A percentile compares a stretch with the other conserved stretches of the same genome.
These are phyloP conservation scores for Apiospora phragmitis DNA, from an alignment of 2,329 filamentous ascomycete species.

Conservation along the genomic window DNA sequence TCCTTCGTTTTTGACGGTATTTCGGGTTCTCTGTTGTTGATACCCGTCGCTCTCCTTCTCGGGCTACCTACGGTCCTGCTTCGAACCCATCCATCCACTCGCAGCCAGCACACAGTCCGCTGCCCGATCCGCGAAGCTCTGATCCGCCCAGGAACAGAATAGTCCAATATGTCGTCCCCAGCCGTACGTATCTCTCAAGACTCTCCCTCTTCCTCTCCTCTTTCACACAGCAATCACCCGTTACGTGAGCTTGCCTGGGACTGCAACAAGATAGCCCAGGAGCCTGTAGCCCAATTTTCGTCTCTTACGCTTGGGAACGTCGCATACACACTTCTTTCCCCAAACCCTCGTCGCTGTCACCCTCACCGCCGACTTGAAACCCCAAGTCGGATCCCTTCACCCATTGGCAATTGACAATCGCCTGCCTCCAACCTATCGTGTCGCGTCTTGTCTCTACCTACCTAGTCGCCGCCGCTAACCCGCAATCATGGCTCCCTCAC, in stretches of 20 bases:
- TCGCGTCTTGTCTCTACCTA: background rate
- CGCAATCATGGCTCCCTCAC: conserved; percentile 29
- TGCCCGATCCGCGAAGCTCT: conserved; percentile 3
- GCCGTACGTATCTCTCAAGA: conserved; percentile 29
- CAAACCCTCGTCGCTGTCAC: background rate
- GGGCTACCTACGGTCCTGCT: background rate
- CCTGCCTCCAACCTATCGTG: background rate
- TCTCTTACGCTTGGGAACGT: background rate
- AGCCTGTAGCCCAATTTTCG: background rate
- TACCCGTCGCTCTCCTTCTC: background rate
- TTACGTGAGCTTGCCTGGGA: background rate
- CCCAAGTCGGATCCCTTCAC: background rate
- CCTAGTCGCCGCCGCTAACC: background rate
- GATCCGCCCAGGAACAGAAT: conserved; percentile 16
- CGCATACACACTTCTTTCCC: background rate
- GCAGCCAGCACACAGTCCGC: background rate
- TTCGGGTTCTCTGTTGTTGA: background rate
- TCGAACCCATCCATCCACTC: background rate
- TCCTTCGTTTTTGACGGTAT: conserved; percentile 3
- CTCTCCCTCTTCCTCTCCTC: conserved; percentile 12
- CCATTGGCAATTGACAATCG: background rate
- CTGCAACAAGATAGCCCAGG: background rate
- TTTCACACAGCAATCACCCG: background rate
- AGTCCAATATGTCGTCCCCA: conserved; percentile 37
- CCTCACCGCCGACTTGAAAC: background rate